Evolutionary conservation across 345 rosid genomes (phyloP), one percentile per base, ranked within the genome.

Genomic region (Lepidium africanum): DNA sequence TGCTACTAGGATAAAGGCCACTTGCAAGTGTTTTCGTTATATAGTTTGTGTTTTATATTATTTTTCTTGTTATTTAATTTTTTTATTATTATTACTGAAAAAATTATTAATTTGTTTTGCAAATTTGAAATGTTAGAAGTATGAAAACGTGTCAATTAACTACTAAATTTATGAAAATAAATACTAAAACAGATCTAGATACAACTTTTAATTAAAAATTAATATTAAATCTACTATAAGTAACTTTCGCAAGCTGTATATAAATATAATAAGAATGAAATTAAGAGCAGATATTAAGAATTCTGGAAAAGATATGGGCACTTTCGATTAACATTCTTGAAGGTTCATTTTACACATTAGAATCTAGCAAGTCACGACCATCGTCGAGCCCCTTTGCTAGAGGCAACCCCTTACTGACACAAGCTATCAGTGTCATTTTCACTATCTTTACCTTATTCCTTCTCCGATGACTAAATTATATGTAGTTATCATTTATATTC

Each of bases 381-480:
- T 95, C 99, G 53, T 91, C 99, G 62, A 91, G 84, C 41, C 97
- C 99, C 76, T 89, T 96, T 0, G 92, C 96, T 65, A 95, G 81
- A 7, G 96, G 99, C 19, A 95, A 86, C 43, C 99, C 99, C 42
- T 95, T 97, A 37, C 96, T 89, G 66, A n/a, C n/a, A 94, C 96
- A 80, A 37, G 96, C 97, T 77, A 94, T 86, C 96, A 89, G 73
- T 36, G 99, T 94, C 81, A 95, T 81, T 84, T 89, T 95, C 90
- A 95, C 97, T 97, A 95, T 91, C 83, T 76, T 83, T 36, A 58
- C 76, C 67, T 64, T 54, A 66, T 46, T 48, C 53, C 69, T 77
- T 77, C 69, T 76, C 79, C 52, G 70, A 78, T 67, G 70, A 55
- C 59, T 69, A 68, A 1, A 53, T 38, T 49, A 51, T 63, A 86